phyloP scores from a whole-genome alignment of 2,329 filamentous ascomycete genomes.

The Decorospora gaudefroyi region DNA sequence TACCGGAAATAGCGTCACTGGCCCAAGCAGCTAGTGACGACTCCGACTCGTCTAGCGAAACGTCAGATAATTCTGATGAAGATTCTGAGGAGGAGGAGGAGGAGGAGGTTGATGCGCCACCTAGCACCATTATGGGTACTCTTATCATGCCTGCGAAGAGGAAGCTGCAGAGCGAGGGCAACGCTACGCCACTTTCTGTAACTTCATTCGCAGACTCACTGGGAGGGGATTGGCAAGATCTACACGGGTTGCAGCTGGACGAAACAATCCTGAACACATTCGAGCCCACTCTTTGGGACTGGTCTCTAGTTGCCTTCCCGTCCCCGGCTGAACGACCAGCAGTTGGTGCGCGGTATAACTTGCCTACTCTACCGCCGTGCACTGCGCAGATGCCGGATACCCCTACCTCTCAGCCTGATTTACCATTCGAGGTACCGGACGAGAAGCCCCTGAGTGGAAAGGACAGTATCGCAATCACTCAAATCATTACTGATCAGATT shows the following conservation, averaged over 20 bases:
- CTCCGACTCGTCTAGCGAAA: slow-evolving; percentile 36
- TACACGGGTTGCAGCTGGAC: slow-evolving; percentile 36
- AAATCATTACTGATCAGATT: slow-evolving; percentile 73
- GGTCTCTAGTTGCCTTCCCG: slow-evolving; percentile 42
- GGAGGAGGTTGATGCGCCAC: slow-evolving; percentile 15
- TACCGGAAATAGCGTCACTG: slow-evolving; percentile 24
- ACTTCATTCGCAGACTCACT: slow-evolving; percentile 45
- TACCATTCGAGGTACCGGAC: slow-evolving; percentile 29
- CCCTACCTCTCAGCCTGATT: slow-evolving; percentile 42
- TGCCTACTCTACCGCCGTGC: slow-evolving; percentile 36
- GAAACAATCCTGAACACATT: slow-evolving; percentile 33
- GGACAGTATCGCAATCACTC: slow-evolving; percentile 68
- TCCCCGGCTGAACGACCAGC: slow-evolving; percentile 29
- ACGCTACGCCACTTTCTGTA: slow-evolving; percentile 43
- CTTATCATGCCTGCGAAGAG: slow-evolving; percentile 36
- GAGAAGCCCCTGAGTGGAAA: slow-evolving; percentile 53
- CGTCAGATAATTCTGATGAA: slow-evolving; percentile 30
- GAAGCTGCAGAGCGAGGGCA: slow-evolving; percentile 44
- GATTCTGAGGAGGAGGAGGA: slow-evolving; percentile 29
- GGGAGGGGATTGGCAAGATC: slow-evolving; percentile 35
- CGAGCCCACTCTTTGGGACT: slow-evolving; percentile 45
- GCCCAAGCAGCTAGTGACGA: slow-evolving; percentile 29
- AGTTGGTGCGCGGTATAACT: slow-evolving; percentile 29
- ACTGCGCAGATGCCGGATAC: slow-evolving; percentile 38
- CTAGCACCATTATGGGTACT: slow-evolving; percentile 22